Percentiles rank a stretch among this genome's conserved stretches.
Conservation (phyloP, 148 eudicot genomes). For the Vaccinium darrowii region DNA sequence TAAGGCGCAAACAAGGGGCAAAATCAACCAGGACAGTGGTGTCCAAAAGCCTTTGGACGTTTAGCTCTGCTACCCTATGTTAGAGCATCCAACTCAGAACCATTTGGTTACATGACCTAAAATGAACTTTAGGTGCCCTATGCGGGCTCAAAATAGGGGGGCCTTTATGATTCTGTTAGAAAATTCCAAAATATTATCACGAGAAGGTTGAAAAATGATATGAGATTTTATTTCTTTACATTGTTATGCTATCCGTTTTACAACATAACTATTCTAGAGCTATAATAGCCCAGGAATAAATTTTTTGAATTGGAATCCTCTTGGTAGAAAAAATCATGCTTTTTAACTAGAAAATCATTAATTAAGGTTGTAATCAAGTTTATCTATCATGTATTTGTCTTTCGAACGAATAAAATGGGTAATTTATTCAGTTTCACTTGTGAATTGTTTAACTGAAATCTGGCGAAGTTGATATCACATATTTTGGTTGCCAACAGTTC, state of each 20-base stretch:
- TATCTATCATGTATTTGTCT: too few species aligned
- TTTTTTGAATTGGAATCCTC: neutral
- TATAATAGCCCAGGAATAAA: neutral
- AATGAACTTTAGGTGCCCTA: neutral
- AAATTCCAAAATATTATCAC: neutral
- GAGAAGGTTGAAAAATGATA: neutral
- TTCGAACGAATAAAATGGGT: too few species aligned
- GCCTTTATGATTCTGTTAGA: neutral
- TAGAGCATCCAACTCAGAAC: neutral
- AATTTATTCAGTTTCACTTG: too few species aligned
- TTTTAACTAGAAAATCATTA: too few species aligned
- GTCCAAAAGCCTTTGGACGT: neutral
- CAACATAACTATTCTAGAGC: neutral
- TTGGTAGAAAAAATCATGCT: neutral
- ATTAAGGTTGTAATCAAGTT: neutral
- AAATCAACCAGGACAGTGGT: neutral
- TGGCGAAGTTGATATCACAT: too few species aligned
- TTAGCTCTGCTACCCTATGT: neutral
- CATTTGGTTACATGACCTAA: neutral
- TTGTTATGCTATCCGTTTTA: neutral
- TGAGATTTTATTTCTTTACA: neutral
- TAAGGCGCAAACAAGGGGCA: neutral
- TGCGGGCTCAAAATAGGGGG: neutral
- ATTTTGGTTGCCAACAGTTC: too few species aligned
- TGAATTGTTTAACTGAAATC: too few species aligned